Evolutionary conservation across 208 protist genomes (phyloP).

Genomic region (Herpetomonas samuelpessoai): DNA sequence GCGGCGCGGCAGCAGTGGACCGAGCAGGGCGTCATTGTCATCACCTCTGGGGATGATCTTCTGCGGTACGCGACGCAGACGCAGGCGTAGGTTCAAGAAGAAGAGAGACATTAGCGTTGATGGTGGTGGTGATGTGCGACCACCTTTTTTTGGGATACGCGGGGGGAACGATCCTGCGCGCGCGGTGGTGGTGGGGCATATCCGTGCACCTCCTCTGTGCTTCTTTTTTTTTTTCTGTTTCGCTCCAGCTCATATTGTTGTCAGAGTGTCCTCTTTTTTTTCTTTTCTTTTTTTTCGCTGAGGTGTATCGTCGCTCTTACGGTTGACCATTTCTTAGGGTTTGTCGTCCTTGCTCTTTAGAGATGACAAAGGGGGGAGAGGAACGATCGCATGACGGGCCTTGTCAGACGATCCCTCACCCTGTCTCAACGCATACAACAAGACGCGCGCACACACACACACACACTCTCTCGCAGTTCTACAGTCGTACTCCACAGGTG

Average conservation of each 20-base stretch:
- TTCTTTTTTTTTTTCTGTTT: constrained; percentile 2
- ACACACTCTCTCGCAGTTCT: too few species aligned
- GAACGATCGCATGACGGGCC: background rate
- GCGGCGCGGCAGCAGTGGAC: constrained; percentile 6
- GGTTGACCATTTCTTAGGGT: background rate
- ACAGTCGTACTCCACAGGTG: too few species aligned
- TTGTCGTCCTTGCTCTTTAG: background rate
- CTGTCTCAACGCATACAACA: too few species aligned
- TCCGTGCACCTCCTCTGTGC: too few species aligned
- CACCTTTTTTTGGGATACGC: background rate
- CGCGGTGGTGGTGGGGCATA: too few species aligned
- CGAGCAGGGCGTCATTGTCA: constrained; percentile 62
- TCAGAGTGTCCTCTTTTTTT: constrained; percentile 8
- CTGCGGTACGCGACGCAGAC: constrained; percentile 67
- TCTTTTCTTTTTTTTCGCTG: constrained; percentile 6
- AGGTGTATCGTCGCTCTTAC: background rate
- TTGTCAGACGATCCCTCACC: too few species aligned
- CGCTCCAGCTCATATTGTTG: background rate
- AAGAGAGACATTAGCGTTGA: background rate
- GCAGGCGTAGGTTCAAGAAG: background rate
- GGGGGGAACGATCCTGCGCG: too few species aligned
- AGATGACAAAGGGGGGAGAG: too few species aligned
- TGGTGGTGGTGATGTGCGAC: background rate
- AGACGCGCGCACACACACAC: too few species aligned
- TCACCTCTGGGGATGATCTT: constrained; percentile 70